Conservation (phyloP, 1,284 basidiomycete species). For the Heterobasidion occidentale region DNA sequence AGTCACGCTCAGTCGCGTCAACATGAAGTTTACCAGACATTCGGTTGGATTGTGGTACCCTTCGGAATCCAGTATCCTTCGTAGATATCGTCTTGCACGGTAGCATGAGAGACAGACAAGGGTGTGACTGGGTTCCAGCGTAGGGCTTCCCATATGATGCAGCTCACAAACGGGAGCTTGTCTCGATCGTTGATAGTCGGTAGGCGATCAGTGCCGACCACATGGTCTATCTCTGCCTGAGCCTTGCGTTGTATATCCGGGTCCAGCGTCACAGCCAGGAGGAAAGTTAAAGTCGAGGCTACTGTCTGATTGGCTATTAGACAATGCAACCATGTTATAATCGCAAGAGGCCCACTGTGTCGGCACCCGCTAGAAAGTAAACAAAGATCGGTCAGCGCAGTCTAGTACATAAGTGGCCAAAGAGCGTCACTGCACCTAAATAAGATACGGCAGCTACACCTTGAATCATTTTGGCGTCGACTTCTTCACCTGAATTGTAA, state of each 20-base stretch:
- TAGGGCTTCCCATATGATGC: slow-evolving; percentile 14
- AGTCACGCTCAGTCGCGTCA: neutral
- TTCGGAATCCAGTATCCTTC: slow-evolving; percentile 35
- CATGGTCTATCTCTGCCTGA: slow-evolving; percentile 1
- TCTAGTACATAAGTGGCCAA: neutral
- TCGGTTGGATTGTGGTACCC: slow-evolving; percentile 31
- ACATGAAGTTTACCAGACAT: slow-evolving; percentile 26
- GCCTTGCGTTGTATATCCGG: slow-evolving; percentile 1
- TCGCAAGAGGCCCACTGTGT: slow-evolving; percentile 1
- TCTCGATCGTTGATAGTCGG: neutral
- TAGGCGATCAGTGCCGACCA: slow-evolving; percentile 1
- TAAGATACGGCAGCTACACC: neutral
- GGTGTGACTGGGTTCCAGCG: slow-evolving; percentile 10
- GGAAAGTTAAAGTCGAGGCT: neutral
- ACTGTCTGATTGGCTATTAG: neutral
- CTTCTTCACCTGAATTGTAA: slow-evolving; percentile 1
- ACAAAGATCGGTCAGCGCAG: neutral
- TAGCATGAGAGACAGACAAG: neutral
- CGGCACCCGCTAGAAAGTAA: neutral
- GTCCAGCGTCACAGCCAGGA: slow-evolving; percentile 1
- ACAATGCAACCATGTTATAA: neutral
- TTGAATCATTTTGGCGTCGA: neutral
- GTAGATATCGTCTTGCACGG: slow-evolving; percentile 30
- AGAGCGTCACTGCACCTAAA: neutral
- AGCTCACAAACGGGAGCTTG: neutral